phyloP scores from a whole-genome alignment of 228 moss, liverwort and hornwort species.

The Sphagnum magellanicum region DNA sequence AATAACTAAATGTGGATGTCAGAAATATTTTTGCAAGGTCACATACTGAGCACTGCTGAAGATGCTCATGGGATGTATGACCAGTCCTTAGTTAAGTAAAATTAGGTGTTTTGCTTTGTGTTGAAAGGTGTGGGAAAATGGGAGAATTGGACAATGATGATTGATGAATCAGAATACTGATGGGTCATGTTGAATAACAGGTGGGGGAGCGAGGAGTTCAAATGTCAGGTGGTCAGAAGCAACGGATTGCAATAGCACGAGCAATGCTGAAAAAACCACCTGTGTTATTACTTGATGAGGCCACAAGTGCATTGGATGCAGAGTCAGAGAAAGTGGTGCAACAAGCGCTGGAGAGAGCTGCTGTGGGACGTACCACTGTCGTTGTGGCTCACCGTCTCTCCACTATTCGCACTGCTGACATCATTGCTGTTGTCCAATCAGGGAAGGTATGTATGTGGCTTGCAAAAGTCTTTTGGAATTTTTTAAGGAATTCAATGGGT shows the following conservation, averaged over 20 bases:
- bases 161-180: background rate
- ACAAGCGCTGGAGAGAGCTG: slow-evolving; percentile 56
- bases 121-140: no score
- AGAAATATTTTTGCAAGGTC: no score
- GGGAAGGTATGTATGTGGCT: slow-evolving; percentile 12
- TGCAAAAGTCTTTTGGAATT: background rate
- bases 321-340: slow-evolving; percentile 80
- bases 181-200: slow-evolving; percentile 7
- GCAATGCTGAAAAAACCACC: slow-evolving; percentile 78
- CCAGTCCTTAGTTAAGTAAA: background rate
- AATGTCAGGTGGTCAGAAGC: slow-evolving; percentile 93
- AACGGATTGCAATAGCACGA: slow-evolving; percentile 78
- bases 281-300: slow-evolving; percentile 80
- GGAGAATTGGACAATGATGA: no score
- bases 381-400: slow-evolving; percentile 85
- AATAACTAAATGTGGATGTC: no score
- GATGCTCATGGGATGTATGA: background rate
- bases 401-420: slow-evolving; percentile 67
- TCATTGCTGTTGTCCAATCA: slow-evolving; percentile 72
- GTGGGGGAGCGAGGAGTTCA: slow-evolving; percentile 79
- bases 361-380: slow-evolving; percentile 71
- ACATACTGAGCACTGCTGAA: background rate
- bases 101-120: background rate
- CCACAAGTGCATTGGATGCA: slow-evolving; percentile 79
- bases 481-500: background rate